A percentile compares a stretch with the other conserved stretches of the same genome.
These are phyloP conservation scores for Candida albicans DNA, from an alignment of 1,139 yeast species.

Conservation along the genomic window DNA sequence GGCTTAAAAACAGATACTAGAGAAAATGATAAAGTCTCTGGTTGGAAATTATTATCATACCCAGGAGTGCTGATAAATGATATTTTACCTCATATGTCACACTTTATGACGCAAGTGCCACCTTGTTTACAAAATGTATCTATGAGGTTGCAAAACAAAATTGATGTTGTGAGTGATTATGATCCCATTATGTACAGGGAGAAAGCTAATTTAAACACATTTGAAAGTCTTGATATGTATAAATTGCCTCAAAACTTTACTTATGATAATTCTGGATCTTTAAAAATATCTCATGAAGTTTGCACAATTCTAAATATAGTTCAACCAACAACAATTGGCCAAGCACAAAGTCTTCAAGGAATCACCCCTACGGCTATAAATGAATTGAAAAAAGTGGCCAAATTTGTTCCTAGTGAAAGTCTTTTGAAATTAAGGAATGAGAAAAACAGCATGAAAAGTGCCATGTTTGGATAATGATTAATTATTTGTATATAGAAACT, in stretches of 20 bases:
- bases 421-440: not conserved
- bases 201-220: slow-evolving; percentile 67
- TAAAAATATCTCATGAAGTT: slow-evolving; percentile 71
- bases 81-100: slow-evolving; percentile 32
- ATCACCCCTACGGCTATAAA: slow-evolving; percentile 85
- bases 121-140: slow-evolving; percentile 35
- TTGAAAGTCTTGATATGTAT: slow-evolving; percentile 78
- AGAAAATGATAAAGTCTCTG: slow-evolving; percentile 34
- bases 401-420: slow-evolving; percentile 6
- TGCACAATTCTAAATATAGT: slow-evolving; percentile 67
- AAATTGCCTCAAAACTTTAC: slow-evolving; percentile 64
- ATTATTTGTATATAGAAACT: not conserved
- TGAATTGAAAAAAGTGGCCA: slow-evolving; percentile 56
- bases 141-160: slow-evolving; percentile 54
- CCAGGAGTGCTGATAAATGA: slow-evolving; percentile 32
- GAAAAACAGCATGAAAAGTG: not conserved
- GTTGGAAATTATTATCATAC: slow-evolving; percentile 48
- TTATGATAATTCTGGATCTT: slow-evolving; percentile 49
- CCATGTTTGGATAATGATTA: not conserved
- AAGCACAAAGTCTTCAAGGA: slow-evolving; percentile 92
- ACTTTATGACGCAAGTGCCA: slow-evolving; percentile 21
- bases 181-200: slow-evolving; percentile 80
- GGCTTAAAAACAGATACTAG: slow-evolving; percentile 48
- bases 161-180: slow-evolving; percentile 80
- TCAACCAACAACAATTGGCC: slow-evolving; percentile 89